Evolutionary conservation across 2,329 filamentous ascomycete genomes (phyloP).

Genomic region (Talaromyces pinophilus): DNA sequence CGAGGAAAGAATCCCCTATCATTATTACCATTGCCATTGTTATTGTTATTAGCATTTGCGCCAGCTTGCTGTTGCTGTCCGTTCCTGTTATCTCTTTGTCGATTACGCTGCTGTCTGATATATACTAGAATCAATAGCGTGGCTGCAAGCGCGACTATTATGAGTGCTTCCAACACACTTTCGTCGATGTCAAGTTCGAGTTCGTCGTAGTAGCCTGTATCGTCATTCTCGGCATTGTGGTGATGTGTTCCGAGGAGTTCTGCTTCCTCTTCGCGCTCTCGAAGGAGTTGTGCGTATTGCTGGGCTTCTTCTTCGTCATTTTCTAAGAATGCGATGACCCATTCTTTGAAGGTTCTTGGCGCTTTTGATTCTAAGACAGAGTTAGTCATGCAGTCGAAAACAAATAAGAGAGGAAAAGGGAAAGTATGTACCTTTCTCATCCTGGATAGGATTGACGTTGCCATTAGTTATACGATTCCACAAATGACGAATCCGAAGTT

Average conservation of each 20-base stretch:
- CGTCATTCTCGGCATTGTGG: constrained; percentile 39
- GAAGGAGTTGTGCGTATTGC: constrained; percentile 60
- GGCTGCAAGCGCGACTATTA: constrained; percentile 77
- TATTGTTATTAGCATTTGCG: constrained; percentile 12
- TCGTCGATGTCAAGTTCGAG: constrained; percentile 68
- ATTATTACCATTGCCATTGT: constrained; percentile 13
- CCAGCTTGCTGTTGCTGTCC: constrained; percentile 17
- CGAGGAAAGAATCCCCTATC: constrained; percentile 62
- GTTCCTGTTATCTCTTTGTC: constrained; percentile 39
- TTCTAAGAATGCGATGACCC: constrained; percentile 81
- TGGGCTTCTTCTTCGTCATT: constrained; percentile 63
- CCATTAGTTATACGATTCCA: constrained; percentile 94
- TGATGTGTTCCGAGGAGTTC: constrained; percentile 33
- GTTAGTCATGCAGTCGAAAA: neutral
- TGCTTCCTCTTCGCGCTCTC: constrained; percentile 38
- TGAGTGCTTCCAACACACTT: constrained; percentile 77
- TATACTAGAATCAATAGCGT: constrained; percentile 77
- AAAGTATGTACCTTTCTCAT: constrained; percentile 70
- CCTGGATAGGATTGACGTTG: constrained; percentile 86
- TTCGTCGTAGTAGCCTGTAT: constrained; percentile 59
- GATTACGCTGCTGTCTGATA: constrained; percentile 57
- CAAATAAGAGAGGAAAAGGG: constrained; percentile 16
- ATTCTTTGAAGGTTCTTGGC: constrained; percentile 78
- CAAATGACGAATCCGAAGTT: constrained; percentile 79
- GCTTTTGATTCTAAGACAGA: constrained; percentile 62